Evolutionary conservation across 139 green algal species (phyloP).

Genomic region (Dunaliella sp.): DNA sequence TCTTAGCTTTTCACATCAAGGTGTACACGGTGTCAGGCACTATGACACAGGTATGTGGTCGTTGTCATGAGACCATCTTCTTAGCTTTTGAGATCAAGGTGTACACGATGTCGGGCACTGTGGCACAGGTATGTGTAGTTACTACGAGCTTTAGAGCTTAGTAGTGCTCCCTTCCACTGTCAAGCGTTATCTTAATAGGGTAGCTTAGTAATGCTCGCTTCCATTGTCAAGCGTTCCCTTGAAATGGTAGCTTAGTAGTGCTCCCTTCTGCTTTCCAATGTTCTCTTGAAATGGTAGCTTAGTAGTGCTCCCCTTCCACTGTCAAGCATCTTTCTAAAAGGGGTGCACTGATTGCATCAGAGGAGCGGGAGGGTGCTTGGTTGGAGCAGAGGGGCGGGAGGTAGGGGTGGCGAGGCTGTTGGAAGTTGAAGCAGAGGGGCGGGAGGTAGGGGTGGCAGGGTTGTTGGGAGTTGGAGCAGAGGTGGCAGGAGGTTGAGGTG

Average conservation of each 20-base stretch:
- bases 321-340: no score
- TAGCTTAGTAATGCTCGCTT: no score
- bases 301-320: no score
- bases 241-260: no score
- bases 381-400: neutral
- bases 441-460: neutral
- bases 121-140: constrained; percentile 42
- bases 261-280: no score
- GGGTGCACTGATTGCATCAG: no score
- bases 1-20: constrained; percentile 58
- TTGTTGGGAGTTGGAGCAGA: neutral
- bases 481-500: neutral
- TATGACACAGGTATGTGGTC: constrained; percentile 38
- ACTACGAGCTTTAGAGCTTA: no score
- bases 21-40: constrained; percentile 54
- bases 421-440: neutral
- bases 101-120: constrained; percentile 48
- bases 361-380: neutral
- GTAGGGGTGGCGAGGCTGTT: neutral
- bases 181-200: no score
- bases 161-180: no score
- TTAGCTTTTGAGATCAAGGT: constrained; percentile 58
- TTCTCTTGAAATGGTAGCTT: no score
- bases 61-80: constrained; percentile 57
- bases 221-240: no score